phyloP scores from a whole-genome alignment of 257 asterid species.

The Gentiana macrophylla region DNA sequence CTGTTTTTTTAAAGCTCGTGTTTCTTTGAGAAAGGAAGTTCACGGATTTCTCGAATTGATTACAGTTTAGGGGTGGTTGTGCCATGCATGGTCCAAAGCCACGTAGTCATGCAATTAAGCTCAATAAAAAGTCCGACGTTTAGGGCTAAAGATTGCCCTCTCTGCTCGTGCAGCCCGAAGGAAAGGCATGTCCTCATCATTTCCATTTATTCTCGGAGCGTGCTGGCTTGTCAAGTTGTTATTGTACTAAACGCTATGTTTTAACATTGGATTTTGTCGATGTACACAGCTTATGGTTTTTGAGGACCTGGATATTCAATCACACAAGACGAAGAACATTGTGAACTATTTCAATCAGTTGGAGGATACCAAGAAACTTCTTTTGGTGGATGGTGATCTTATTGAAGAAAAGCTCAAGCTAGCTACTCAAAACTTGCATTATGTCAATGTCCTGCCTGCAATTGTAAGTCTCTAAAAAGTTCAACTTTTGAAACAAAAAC shows the following conservation, averaged over 20 bases:
- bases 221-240: too few relatives aligned
- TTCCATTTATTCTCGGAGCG: neutral
- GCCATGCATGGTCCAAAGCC: constrained; percentile 96
- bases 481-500: neutral
- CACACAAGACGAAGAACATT: constrained; percentile 86
- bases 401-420: constrained; percentile 65
- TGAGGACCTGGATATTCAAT: constrained; percentile 71
- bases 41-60: constrained; percentile 9
- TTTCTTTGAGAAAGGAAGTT: constrained; percentile 2
- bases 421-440: constrained; percentile 83
- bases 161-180: constrained; percentile 96
- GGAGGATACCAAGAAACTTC: constrained; percentile 67
- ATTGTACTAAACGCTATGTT: neutral
- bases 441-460: constrained; percentile 80
- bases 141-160: constrained; percentile 85
- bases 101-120: constrained; percentile 85
- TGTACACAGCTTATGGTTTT: constrained; percentile 63
- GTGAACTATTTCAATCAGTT: constrained; percentile 55
- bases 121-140: constrained; percentile 85
- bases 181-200: constrained; percentile 57
- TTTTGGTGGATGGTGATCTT: constrained; percentile 77
- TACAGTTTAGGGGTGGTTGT: constrained; percentile 84
- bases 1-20: neutral
- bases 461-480: constrained; percentile 42
- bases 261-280: constrained; percentile 1